Evolutionary conservation across 2,329 filamentous ascomycete species (phyloP).

Genomic region (Colletotrichum sp.): DNA sequence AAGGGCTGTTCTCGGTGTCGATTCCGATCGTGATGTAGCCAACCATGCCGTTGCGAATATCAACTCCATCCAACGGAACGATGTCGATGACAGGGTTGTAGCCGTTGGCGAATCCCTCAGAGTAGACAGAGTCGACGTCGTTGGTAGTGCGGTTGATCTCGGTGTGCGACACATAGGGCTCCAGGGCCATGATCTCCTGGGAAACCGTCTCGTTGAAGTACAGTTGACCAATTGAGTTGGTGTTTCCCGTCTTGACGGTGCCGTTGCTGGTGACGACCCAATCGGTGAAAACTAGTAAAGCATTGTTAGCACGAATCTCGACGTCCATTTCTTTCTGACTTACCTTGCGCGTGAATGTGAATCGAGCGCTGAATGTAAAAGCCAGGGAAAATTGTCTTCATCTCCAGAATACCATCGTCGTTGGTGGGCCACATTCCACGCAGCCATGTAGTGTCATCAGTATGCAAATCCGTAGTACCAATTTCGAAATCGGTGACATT

Average conservation of each 20-base stretch:
- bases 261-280: constrained; percentile 19
- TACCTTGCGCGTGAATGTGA: constrained; percentile 48
- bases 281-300: background rate
- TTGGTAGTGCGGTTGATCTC: constrained; percentile 7
- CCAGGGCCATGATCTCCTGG: constrained; percentile 47
- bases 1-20: background rate
- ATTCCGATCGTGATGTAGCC: background rate
- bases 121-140: background rate
- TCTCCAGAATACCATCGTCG: background rate
- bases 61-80: background rate
- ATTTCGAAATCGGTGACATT: background rate
- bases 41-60: background rate
- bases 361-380: constrained; percentile 48
- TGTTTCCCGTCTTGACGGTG: constrained; percentile 21
- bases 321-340: background rate
- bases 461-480: background rate
- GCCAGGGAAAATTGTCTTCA: background rate
- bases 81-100: background rate
- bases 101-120: background rate
- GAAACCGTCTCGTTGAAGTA: constrained; percentile 1
- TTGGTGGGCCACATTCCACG: background rate
- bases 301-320: background rate
- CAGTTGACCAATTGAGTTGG: constrained; percentile 30
- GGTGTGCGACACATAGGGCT: constrained; percentile 52
- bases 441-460: background rate